Conservation (phyloP, 495 filamentous ascomycete genomes). For the Aspergillus affinis region DNA sequence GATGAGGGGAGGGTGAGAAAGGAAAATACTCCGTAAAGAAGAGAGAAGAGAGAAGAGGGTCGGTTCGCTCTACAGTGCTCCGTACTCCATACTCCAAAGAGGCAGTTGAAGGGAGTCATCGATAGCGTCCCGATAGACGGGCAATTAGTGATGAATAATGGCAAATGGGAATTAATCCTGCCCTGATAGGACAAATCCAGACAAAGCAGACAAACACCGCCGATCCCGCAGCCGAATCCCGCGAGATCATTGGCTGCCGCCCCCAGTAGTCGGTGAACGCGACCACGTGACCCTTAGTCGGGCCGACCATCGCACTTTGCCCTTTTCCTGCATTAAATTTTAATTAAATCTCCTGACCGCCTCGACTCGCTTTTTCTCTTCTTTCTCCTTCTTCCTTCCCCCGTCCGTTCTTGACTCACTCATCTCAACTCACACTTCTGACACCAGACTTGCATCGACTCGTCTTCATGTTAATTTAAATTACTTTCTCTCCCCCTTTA, state of each 20-base stretch:
- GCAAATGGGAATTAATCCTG: not conserved
- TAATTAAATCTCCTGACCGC: conserved; percentile 11
- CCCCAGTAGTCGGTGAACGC: conserved; percentile 28
- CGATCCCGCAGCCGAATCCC: conserved; percentile 24
- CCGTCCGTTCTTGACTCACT: conserved; percentile 2
- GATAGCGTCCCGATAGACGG: too few relatives aligned
- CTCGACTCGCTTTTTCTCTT: conserved; percentile 24
- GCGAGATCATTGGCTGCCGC: conserved; percentile 27
- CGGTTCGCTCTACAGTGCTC: too few relatives aligned
- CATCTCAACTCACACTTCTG: conserved; percentile 8
- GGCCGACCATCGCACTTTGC: conserved; percentile 26
- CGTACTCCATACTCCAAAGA: too few relatives aligned
- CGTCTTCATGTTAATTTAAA: conserved; percentile 2
- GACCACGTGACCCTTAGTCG: conserved; percentile 35
- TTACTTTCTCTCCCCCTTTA: conserved; percentile 4
- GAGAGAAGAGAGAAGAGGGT: too few relatives aligned
- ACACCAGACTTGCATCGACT: not conserved
- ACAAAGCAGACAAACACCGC: conserved; percentile 1
- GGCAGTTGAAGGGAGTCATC: too few relatives aligned
- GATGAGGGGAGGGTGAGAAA: not conserved
- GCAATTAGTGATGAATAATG: not conserved
- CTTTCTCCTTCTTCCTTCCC: conserved; percentile 13
- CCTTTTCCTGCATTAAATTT: conserved; percentile 23
- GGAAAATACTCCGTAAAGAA: not conserved
- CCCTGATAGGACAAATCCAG: not conserved